Evolutionary conservation across 495 filamentous ascomycete species (phyloP), one percentile per base, ranked within the genome.

Genomic region (Penicillium coprophilum): DNA sequence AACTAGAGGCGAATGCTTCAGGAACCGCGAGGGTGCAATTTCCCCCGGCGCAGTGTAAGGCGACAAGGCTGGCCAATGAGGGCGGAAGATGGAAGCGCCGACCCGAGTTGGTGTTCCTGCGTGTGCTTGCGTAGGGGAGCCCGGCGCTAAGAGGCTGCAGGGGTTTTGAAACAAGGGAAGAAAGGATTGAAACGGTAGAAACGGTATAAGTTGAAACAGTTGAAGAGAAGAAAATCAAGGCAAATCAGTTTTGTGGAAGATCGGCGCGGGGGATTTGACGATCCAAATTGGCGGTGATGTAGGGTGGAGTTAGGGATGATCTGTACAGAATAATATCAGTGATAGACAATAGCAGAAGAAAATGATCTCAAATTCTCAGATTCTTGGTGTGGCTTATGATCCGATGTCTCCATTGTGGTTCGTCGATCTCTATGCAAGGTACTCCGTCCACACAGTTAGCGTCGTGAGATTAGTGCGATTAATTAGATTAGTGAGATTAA

Each of bases 261-360:
- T 68, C 66, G 66, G 66, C 66, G 65, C 63, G 66, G 63, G 63
- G 65, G 44, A 43, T 49, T 38, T 48, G 48, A n/a, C 27, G 63
- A 65, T 65, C 63, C 39, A 48, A 45, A 57, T 53, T 43, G 27
- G 50, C 21, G 59, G 48, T 53, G 55, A 46, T 45, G 19, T 23
- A 10, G 32, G 21, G 58, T 58, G 56, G 54, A 58, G 36, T 32
- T 49, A 20, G 34, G n/a, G n/a, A 38, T 38, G 7, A 27, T 6
- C 24, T 27, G 24, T 5, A 2, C 24, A 24, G 24, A 4, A 27
- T 6, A 27, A 27, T 1, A 11, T 20, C n/a, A 44, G 17, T n/a
- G n/a, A n/a, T n/a, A n/a, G 4, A 27, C 24, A 27, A 27, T 1
- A 11, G 41, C n/a, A 44, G 17, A 31, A 39, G 2, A 46, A 34